Percentiles rank a stretch among this genome's conserved stretches.
These are phyloP conservation scores for Wallemia hederae DNA, from an alignment of 1,284 basidiomycete species.

Conservation along the genomic window DNA sequence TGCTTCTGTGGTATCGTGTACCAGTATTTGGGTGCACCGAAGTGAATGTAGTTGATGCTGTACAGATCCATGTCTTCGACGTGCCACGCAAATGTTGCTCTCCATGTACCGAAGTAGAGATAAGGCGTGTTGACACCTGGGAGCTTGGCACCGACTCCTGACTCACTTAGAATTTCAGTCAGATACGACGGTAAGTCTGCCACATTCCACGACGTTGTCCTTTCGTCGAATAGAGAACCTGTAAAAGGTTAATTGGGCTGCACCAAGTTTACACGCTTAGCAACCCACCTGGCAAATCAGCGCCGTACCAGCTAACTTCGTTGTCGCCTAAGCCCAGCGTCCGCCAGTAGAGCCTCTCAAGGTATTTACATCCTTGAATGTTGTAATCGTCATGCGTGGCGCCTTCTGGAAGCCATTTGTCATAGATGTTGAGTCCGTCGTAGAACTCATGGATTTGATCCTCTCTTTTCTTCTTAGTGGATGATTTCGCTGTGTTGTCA, in stretches of 20 bases:
- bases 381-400: constrained; percentile 47
- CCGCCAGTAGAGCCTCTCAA: constrained; percentile 80
- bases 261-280: neutral
- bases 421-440: constrained; percentile 32
- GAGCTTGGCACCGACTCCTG: constrained; percentile 29
- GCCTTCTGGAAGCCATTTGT: constrained; percentile 45
- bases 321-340: constrained; percentile 43
- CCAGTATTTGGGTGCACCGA: constrained; percentile 88
- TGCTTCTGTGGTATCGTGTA: constrained; percentile 75
- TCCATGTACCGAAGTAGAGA: constrained; percentile 97
- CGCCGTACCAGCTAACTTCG: constrained; percentile 79
- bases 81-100: constrained; percentile 95
- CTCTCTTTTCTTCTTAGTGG: constrained; percentile 1
- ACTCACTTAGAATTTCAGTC: constrained; percentile 39
- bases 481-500: neutral
- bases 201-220: constrained; percentile 71
- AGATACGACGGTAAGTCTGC: constrained; percentile 63
- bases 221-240: constrained; percentile 56
- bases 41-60: constrained; percentile 97
- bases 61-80: constrained; percentile 86
- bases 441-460: constrained; percentile 30
- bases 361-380: constrained; percentile 48
- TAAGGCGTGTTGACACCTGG: constrained; percentile 95
- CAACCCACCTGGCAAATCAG: constrained; percentile 50
- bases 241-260: constrained; percentile 8